Evolutionary conservation across 2,329 filamentous ascomycete genomes (phyloP), one percentile per base, ranked within the genome.

Genomic region (Microcyclospora pomicola): DNA sequence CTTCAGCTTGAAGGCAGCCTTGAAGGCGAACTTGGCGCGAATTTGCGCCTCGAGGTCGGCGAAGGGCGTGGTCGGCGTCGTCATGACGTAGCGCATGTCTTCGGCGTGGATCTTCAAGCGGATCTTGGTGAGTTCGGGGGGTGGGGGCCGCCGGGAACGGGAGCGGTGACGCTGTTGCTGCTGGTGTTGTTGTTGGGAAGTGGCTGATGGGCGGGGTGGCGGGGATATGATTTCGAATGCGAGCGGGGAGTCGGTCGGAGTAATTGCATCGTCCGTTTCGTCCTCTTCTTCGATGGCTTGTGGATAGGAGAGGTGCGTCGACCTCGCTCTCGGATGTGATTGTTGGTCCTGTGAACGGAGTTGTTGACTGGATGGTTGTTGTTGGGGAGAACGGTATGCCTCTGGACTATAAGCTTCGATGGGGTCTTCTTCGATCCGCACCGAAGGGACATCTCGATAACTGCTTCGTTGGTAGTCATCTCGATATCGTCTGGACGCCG

Each of bases 71-170:
- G 74, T 73, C 1, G 77, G 66, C 6, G 74, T 75, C 37, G 95
- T 76, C 73, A 95, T 86, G 47, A 96, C 82, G 59, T 94, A 95
- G 42, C 92, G 78, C 27, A 86, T 91, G 54, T 98, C 91, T 33
- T 85, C 82, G 3, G 71, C 77, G 55, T 96, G 87, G 2, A 94
- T 86, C 66, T 98, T 98, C 58, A 95, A 77, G 29, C 87, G 76
- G 46, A 96, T 77, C 60, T 87, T 66, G 45, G 74, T 75, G 40
- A 91, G 68, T 6, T 84, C 80, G 1, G 75, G 73, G 40, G 73
- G 34, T n/a, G 38, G 39, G 33, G 55, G 54, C 9, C 58, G 54
- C 9, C 58, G 56, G 61, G 46, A 75, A 4, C 49, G 67, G 6
- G 75, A 77, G 15, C 66, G 63, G n/a, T 68, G 68, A 31, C 73